Conservation (phyloP, 2,329 filamentous ascomycete genomes). For the Pochonia chlamydosporia region DNA sequence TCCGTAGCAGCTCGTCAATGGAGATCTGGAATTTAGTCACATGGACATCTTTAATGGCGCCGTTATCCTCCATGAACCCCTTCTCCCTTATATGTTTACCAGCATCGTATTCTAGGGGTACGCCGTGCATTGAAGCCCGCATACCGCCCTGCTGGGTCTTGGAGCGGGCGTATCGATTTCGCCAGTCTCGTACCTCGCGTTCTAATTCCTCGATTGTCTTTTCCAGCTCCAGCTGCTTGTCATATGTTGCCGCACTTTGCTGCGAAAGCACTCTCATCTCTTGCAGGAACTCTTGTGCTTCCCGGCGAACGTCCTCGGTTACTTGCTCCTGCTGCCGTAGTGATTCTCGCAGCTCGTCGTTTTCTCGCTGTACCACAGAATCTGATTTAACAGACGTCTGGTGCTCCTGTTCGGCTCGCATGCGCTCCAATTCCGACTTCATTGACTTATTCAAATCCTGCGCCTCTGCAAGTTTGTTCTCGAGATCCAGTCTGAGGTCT, state of each 20-base stretch:
- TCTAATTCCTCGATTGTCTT: conserved; percentile 72
- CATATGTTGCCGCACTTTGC: conserved; percentile 70
- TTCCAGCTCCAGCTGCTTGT: conserved; percentile 75
- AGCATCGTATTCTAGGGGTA: conserved; percentile 65
- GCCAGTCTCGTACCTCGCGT: conserved; percentile 82
- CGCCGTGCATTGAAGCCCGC: conserved; percentile 72
- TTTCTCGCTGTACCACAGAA: conserved; percentile 57
- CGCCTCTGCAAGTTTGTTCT: conserved; percentile 67
- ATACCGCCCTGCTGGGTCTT: conserved; percentile 83
- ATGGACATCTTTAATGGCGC: conserved; percentile 83
- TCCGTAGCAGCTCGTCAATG: conserved; percentile 82
- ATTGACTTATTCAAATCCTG: conserved; percentile 74
- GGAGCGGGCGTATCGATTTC: conserved; percentile 76
- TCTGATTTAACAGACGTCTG: conserved; percentile 31
- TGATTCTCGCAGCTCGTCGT: conserved; percentile 60
- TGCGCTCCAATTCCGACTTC: conserved; percentile 69
- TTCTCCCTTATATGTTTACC: conserved; percentile 59
- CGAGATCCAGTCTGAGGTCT: conserved; percentile 59
- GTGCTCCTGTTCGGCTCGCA: conserved; percentile 49
- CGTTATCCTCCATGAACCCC: conserved; percentile 63
- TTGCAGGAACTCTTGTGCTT: conserved; percentile 74
- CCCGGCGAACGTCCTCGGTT: conserved; percentile 78
- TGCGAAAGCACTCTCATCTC: conserved; percentile 88
- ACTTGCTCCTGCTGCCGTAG: conserved; percentile 71
- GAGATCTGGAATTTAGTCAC: conserved; percentile 93